Base-by-base conservation (phyloP, 768 basidiomycete species). In the Naematelia aurantialba region DNA sequence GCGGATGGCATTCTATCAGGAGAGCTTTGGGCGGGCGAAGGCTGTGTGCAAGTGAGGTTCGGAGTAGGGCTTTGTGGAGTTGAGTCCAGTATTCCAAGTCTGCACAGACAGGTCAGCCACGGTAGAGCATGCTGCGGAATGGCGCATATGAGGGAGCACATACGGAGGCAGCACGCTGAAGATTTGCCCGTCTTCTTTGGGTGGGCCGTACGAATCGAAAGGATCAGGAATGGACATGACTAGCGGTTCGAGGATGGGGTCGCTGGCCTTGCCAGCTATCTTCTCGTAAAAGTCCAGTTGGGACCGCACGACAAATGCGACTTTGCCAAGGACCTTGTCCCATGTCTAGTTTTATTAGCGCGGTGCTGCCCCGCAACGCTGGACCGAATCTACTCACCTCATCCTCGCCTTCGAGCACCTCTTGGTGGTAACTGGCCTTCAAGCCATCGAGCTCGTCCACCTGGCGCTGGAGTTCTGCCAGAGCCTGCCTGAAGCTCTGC, bases 391-490 rank as follows among this genome's bases (percentile, higher is more conserved):
- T 3, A 57, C 72, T 50, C 45, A 73, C 87, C 76, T 94, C 87
- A 66, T 93, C 90, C 78, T 96, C 92, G 66, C 92, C 91, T 59
- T 89, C 89, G 51, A 91, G 79, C 54, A 94, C 91, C 67, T 91
- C 87, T 63, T 87, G 73, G 69, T 97, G 93, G 78, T 97, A 91
- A 5, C 83, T 81, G 5, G 80, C 83, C 72, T 93, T 94, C 56
- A 97, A 79, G 55, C 84, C 84, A 76, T 97, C 92, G 1, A 96
- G 80, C 59, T 91, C 91, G 67, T 94, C 90, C 0, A 97, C 91
- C 76, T 94, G 91, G 42, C 85, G 81, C 67, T 94, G 92, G 44
- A 94, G 79, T 13, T 90, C 81, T 25, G 83, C 76, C 31, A 96
- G 79, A 19, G 91, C 89, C 78, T 89, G 86, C 63, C 91, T 82